Conservation (phyloP, 139 green algal genomes). For the Edaphochlamys debaryana region DNA sequence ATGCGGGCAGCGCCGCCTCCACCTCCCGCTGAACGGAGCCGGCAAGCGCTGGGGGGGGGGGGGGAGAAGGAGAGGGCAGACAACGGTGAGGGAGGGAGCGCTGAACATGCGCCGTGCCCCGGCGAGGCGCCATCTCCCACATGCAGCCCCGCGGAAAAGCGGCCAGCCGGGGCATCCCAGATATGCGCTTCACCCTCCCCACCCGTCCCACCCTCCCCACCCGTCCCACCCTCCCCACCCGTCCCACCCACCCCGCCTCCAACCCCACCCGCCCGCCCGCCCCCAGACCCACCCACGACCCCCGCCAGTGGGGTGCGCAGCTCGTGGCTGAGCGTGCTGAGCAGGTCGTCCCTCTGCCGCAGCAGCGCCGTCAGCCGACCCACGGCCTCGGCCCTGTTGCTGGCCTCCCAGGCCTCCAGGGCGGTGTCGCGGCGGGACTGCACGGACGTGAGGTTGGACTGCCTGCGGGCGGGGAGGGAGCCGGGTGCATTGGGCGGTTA, state of each 20-base stretch:
- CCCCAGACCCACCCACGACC: slow-evolving; percentile 59
- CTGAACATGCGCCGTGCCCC: too few species aligned
- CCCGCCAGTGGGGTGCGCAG: slow-evolving; percentile 68
- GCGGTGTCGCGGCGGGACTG: slow-evolving; percentile 35
- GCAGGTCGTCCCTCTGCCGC: slow-evolving; percentile 51
- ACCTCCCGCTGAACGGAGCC: slow-evolving; percentile 47
- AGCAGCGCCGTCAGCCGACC: slow-evolving; percentile 53
- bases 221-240: too few species aligned
- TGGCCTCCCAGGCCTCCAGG: slow-evolving; percentile 49
- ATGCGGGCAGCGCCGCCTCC: slow-evolving; percentile 2
- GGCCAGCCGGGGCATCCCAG: too few species aligned
- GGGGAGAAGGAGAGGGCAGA: background rate
- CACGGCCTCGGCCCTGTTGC: slow-evolving; percentile 51
- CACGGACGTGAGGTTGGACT: slow-evolving; percentile 57
- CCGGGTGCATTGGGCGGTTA: too few species aligned
- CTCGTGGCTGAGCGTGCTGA: slow-evolving; percentile 67
- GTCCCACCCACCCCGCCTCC: too few species aligned
- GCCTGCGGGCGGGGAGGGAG: too few species aligned
- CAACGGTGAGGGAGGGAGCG: too few species aligned
- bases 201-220: too few species aligned
- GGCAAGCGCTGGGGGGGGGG: slow-evolving; percentile 43
- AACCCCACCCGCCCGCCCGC: too few species aligned
- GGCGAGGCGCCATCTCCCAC: too few species aligned
- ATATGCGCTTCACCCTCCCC: too few species aligned
- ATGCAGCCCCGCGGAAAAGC: too few species aligned